phyloP scores from a whole-genome alignment of 257 asterid species.

The Anisodus acutangulus region DNA sequence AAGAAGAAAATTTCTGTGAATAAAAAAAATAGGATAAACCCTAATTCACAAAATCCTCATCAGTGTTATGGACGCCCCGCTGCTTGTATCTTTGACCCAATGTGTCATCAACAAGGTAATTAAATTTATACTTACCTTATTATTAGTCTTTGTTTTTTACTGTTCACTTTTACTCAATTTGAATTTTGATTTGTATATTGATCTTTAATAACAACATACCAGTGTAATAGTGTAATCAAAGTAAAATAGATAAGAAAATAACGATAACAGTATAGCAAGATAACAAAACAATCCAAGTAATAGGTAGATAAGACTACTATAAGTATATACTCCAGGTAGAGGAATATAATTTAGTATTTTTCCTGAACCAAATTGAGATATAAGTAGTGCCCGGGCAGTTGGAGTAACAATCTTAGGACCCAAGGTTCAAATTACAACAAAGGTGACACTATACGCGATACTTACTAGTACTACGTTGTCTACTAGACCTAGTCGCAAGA shows the following conservation, averaged over 20 bases:
- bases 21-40: neutral
- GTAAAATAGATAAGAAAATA: too few relatives aligned
- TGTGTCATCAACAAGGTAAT: slow-evolving; percentile 73
- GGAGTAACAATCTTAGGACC: neutral
- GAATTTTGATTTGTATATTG: too few relatives aligned
- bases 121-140: neutral
- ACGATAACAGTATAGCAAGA: too few relatives aligned
- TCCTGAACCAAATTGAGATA: neutral
- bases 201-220: too few relatives aligned
- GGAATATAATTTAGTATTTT: neutral
- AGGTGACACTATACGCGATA: neutral
- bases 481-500: neutral
- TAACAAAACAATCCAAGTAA: too few relatives aligned
- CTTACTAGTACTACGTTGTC: neutral
- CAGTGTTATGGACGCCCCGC: slow-evolving; percentile 47
- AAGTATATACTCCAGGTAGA: neutral
- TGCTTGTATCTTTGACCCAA: slow-evolving; percentile 71
- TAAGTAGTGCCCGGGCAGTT: neutral
- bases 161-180: too few relatives aligned
- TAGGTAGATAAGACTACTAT: too few relatives aligned
- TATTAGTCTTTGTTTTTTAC: neutral
- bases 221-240: too few relatives aligned
- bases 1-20: neutral
- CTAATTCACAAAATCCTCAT: neutral
- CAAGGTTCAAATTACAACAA: too few relatives aligned